Conservation (phyloP, 805 yeast species). For the Candida coleopterorum region DNA sequence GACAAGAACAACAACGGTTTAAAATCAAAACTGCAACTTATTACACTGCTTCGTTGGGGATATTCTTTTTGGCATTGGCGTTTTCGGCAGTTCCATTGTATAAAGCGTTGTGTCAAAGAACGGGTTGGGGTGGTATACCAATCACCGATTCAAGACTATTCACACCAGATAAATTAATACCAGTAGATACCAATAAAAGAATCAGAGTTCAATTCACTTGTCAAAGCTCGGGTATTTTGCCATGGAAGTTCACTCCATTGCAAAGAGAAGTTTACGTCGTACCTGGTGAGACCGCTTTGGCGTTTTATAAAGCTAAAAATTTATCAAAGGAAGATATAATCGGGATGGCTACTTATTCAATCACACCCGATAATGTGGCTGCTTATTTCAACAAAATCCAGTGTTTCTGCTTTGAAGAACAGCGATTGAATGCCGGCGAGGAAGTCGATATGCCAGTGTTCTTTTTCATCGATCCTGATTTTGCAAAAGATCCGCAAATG, state of each 20-base stretch:
- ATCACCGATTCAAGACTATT: conserved; percentile 77
- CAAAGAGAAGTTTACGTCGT: conserved; percentile 88
- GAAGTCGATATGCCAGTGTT: conserved; percentile 99
- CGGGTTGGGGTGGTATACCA: conserved; percentile 96
- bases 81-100: conserved; percentile 93
- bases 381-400: conserved; percentile 96
- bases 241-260: conserved; percentile 94
- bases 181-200: conserved; percentile 80
- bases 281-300: conserved; percentile 97
- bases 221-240: conserved; percentile 83
- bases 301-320: conserved; percentile 90
- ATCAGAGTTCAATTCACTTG: conserved; percentile 85
- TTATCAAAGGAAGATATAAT: conserved; percentile 81
- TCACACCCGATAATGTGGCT: conserved; percentile 93
- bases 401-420: conserved; percentile 98
- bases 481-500: conserved; percentile 89
- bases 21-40: conserved; percentile 55
- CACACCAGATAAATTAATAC: conserved; percentile 81
- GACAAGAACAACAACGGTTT: conserved; percentile 24
- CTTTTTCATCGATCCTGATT: conserved; percentile 95
- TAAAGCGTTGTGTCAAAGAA: conserved; percentile 85
- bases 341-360: conserved; percentile 98
- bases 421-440: conserved; percentile 87
- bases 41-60: conserved; percentile 63
- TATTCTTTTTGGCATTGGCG: conserved; percentile 69